Evolutionary conservation across 148 eudicot genomes (phyloP).

Genomic region (Tetragonia tetragonoides): DNA sequence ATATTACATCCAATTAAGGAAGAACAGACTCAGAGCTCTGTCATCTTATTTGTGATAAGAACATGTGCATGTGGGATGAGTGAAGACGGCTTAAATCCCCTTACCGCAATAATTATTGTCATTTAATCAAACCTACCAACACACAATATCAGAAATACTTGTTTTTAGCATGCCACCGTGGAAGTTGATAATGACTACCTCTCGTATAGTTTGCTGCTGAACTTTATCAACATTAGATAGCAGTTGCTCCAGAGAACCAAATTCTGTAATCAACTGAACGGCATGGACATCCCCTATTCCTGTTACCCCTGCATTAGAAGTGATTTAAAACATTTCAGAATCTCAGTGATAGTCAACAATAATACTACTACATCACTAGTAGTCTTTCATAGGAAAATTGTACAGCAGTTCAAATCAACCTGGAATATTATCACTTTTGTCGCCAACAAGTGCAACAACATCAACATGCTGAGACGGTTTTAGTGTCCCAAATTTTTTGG

Average conservation of each 20-base stretch:
- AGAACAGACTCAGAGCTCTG: neutral
- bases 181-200: slow-evolving; percentile 37
- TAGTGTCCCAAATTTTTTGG: slow-evolving; percentile 70
- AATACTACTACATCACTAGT: neutral
- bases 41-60: neutral
- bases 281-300: slow-evolving; percentile 91
- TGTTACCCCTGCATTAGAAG: slow-evolving; percentile 62
- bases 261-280: slow-evolving; percentile 72
- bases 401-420: slow-evolving; percentile 37
- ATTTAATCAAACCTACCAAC: neutral
- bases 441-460: slow-evolving; percentile 82
- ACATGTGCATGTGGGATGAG: neutral
- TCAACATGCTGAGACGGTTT: slow-evolving; percentile 93
- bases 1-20: neutral
- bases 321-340: slow-evolving; percentile 7
- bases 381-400: slow-evolving; percentile 1
- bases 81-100: neutral
- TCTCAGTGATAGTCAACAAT: neutral
- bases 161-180: neutral
- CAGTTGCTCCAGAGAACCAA: slow-evolving; percentile 77
- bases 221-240: slow-evolving; percentile 68
- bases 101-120: neutral
- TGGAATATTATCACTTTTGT: slow-evolving; percentile 92
- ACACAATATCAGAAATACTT: neutral
- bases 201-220: slow-evolving; percentile 60